Evolutionary conservation across 176 grass and related monocot species (phyloP), one percentile per base, ranked within the genome.

Genomic region (Triticum dicoccoides): DNA sequence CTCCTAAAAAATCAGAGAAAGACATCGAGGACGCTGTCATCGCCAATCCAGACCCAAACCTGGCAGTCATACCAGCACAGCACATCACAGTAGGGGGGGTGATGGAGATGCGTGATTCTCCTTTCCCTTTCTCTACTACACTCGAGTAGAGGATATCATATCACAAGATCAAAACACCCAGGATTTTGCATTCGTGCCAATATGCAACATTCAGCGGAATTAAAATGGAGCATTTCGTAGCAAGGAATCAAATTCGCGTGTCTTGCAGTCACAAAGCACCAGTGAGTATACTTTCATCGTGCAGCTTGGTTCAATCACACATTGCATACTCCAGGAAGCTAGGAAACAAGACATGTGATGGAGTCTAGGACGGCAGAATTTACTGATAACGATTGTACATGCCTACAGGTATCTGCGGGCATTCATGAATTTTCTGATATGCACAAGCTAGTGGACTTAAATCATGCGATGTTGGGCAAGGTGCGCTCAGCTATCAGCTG

Each of bases 401-500:
- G 56, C 56, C 25, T 84, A 69, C 49, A 59, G 14, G 27, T 4
- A 61, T 74, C 58, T n/a, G 47, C 10, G 9, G 21, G 44, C 42
- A 87, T 34, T 63, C 30, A 59, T 52, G 69, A n/a, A 35, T 47
- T 49, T 49, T 77, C 29, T 69, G 45, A 23, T 84, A 87, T 87
- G 30, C 85, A 87, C 85, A 91, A 38, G 51, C 45, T 47, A 79
- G 65, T 35, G 18, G 64, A 73, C 35, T 75, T 47, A 79, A 79
- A 89, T 76, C 25, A 25, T 25, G 25, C 25, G 25, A 25, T 25
- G 25, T 25, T 25, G 25, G 25, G 25, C 25, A 25, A 25, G 25
- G 25, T 25, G 25, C 25, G 51, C 85, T 95, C 74, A 93, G 73
- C 51, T 72, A 45, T 91, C 68, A 0, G 93, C 73, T 69, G 87